phyloP scores from a whole-genome alignment of 2,329 filamentous ascomycete species.

The Curvularia verruculosa region DNA sequence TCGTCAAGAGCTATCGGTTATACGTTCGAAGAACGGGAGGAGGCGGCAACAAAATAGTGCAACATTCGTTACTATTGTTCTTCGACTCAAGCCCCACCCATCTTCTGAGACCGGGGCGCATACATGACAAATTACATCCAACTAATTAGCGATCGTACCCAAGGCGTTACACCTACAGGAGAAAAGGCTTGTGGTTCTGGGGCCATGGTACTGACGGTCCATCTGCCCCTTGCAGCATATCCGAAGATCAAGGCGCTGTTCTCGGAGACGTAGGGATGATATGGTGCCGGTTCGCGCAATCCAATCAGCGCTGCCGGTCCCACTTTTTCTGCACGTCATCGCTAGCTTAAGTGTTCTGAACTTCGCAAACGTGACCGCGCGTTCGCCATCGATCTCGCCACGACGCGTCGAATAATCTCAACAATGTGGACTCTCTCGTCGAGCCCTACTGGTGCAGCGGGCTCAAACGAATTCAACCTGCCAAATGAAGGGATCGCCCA shows the following conservation, averaged over 20 bases:
- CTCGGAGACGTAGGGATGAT: background rate
- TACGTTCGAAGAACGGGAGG: conserved; percentile 20
- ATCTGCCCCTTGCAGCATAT: background rate
- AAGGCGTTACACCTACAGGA: background rate
- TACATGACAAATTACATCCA: conserved; percentile 2
- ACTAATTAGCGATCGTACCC: background rate
- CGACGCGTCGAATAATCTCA: conserved; percentile 22
- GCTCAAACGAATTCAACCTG: conserved; percentile 4
- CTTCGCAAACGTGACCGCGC: conserved; percentile 26
- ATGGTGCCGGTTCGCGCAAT: background rate
- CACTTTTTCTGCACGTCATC: conserved; percentile 23
- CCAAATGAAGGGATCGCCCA: conserved; percentile 11
- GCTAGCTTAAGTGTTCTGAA: conserved; percentile 7
- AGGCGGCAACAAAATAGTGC: conserved; percentile 19
- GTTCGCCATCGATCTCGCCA: conserved; percentile 19
- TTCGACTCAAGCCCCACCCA: conserved; percentile 19
- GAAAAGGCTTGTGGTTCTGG: background rate
- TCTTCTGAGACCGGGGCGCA: conserved; percentile 21
- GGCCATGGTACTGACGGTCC: background rate
- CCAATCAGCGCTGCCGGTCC: conserved; percentile 6
- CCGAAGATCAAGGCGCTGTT: background rate
- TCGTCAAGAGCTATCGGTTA: conserved; percentile 4
- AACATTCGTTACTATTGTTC: conserved; percentile 47
- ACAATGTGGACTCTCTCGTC: conserved; percentile 25
- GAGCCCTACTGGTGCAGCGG: background rate